Conservation (phyloP, 768 basidiomycete genomes). For the Calocybe cyanea region DNA sequence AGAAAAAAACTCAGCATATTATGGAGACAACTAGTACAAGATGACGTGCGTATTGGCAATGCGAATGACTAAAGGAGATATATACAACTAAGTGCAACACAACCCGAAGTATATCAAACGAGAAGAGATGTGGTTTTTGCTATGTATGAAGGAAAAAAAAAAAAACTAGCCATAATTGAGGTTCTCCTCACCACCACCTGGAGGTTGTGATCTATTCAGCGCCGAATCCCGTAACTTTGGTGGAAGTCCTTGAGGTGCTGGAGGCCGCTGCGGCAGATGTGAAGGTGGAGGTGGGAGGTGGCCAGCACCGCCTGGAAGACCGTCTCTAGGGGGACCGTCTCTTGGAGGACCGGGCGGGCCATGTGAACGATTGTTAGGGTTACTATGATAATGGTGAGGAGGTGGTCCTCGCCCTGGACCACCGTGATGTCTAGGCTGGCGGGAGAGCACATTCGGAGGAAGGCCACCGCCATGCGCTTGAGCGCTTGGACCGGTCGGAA, state of each 20-base stretch:
- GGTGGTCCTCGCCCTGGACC: background rate
- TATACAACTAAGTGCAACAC: no score
- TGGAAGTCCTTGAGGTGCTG: slow-evolving; percentile 5
- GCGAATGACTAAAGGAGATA: no score
- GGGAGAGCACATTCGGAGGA: no score
- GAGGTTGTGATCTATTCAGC: slow-evolving; percentile 2
- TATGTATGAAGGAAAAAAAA: background rate
- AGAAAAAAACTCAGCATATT: no score
- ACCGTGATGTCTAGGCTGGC: background rate
- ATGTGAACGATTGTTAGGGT: slow-evolving; percentile 1
- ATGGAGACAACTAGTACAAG: no score
- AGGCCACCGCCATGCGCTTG: background rate
- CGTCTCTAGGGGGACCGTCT: no score
- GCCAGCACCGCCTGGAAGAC: no score
- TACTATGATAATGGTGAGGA: slow-evolving; percentile 1
- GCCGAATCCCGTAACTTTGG: background rate
- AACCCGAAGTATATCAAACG: no score
- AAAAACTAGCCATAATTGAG: slow-evolving; percentile 16
- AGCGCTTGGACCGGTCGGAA: slow-evolving; percentile 17
- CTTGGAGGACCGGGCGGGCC: background rate
- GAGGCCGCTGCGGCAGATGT: slow-evolving; percentile 7
- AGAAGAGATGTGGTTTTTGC: no score
- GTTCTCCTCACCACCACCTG: slow-evolving; percentile 6
- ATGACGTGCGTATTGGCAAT: no score
- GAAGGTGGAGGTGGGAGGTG: slow-evolving; percentile 4